A percentile compares a stretch with the other conserved stretches of the same genome.
These are phyloP conservation scores for Blastobotrys terrestris DNA, from an alignment of 805 yeast genomes.

Conservation along the genomic window DNA sequence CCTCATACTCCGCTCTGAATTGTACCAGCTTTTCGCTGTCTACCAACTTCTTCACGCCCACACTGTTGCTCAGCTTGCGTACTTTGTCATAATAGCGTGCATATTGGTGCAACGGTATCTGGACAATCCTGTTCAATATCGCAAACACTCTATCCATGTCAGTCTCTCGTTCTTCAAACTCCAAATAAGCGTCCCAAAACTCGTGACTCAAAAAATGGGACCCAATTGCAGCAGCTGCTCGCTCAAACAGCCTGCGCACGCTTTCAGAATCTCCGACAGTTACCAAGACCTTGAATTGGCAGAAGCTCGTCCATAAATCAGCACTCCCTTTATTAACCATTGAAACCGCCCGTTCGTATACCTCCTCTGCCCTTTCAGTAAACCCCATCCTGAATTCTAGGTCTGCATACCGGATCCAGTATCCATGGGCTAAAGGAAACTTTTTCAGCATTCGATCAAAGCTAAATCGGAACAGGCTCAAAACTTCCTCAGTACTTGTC, in stretches of 20 bases:
- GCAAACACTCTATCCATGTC: constrained; percentile 36
- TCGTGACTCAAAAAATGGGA: constrained; percentile 68
- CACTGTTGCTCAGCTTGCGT: constrained; percentile 28
- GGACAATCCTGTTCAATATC: constrained; percentile 33
- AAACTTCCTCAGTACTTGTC: constrained; percentile 22
- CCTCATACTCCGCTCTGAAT: constrained; percentile 24
- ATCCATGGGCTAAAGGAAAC: constrained; percentile 36
- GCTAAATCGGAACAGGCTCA: constrained; percentile 24
- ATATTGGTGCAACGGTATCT: constrained; percentile 77
- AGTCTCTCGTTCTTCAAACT: constrained; percentile 45
- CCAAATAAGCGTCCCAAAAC: constrained; percentile 75
- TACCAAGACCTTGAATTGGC: constrained; percentile 29
- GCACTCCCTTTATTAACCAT: constrained; percentile 26
- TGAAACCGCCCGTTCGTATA: constrained; percentile 32
- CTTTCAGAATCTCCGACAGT: constrained; percentile 17
- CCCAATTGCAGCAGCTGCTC: constrained; percentile 52
- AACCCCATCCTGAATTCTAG: constrained; percentile 30
- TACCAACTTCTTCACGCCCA: constrained; percentile 30
- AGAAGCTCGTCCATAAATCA: constrained; percentile 35
- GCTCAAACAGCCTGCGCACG: constrained; percentile 34
- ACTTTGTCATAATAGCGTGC: constrained; percentile 59
- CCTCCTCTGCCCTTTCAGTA: constrained; percentile 27
- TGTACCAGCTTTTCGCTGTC: constrained; percentile 23
- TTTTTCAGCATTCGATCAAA: constrained; percentile 27
- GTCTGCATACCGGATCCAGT: constrained; percentile 38